Percentiles rank a stretch among this genome's conserved stretches.
Evolutionary conservation across 2,329 filamentous ascomycete species (phyloP).

Genomic region (Phaeosphaeriaceae sp.): DNA sequence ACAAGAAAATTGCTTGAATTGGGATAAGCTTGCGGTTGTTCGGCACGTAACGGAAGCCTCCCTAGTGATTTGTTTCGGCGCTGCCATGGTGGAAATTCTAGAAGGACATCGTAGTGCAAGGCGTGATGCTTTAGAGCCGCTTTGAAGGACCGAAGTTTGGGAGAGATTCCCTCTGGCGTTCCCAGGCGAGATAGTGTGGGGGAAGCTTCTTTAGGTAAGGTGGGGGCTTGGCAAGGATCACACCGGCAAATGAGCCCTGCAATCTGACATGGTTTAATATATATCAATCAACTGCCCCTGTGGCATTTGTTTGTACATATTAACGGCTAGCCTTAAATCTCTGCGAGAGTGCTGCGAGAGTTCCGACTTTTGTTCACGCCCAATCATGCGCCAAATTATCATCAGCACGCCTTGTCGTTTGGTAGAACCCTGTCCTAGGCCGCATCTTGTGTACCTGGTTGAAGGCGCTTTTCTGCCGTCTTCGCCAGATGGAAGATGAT

Average conservation of each 20-base stretch:
- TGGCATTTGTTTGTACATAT: constrained; percentile 36
- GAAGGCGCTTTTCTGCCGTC: constrained; percentile 26
- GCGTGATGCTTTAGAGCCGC: constrained; percentile 22
- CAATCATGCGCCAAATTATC: constrained; percentile 32
- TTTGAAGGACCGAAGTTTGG: constrained; percentile 21
- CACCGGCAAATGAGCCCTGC: constrained; percentile 35
- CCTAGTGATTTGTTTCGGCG: constrained; percentile 9
- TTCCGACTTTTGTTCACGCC: constrained; percentile 20
- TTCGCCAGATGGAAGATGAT: constrained; percentile 12
- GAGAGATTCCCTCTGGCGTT: constrained; percentile 15
- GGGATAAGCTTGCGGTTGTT: constrained; percentile 25
- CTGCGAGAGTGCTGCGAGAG: constrained; percentile 18
- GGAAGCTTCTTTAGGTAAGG: constrained; percentile 21
- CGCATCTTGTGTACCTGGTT: constrained; percentile 37
- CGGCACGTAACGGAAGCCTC: constrained; percentile 8
- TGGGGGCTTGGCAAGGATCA: constrained; percentile 14
- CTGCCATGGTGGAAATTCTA: constrained; percentile 20
- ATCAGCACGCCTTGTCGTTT: constrained; percentile 34
- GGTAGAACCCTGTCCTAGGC: constrained; percentile 18
- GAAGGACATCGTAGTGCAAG: constrained; percentile 28
- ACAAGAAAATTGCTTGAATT: constrained; percentile 22
- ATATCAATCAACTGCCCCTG: constrained; percentile 43
- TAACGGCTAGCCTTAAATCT: constrained; percentile 34
- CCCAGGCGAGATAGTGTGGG: constrained; percentile 28
- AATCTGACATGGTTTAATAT: constrained; percentile 45